Base-by-base conservation (phyloP, 1,284 basidiomycete genomes). In the Termitomyces sp. region DNA sequence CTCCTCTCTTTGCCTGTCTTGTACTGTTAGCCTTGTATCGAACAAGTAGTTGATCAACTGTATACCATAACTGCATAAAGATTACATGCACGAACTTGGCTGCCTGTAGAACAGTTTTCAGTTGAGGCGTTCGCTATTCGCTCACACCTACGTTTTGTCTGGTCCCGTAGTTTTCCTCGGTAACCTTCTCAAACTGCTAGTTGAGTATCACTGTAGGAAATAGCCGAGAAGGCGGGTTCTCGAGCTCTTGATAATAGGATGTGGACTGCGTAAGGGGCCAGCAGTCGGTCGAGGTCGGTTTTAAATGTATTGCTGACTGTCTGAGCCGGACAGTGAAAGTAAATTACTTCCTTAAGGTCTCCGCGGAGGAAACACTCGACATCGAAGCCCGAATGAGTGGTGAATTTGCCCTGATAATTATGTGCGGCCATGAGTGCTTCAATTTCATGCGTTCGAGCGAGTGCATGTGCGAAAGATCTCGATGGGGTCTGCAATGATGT, bases 1-100 rank as follows among this genome's bases (percentile, higher is more conserved):
- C 46, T 51, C 46, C n/a, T 46, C 33, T 24, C 45, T 11, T 52
- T 39, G 50, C 37, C 39, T 35, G 44, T 40, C 28, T 42, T 57
- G 53, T 55, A 52, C 55, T 39, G 42, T 48, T 49, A 49, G 16
- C 47, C 41, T 47, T 53, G 51, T 56, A 54, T 53, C 30, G 38
- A 57, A 54, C 48, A 50, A 34, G 38, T 49, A 45, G 43, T 49
- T 46, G 35, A 46, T 37, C 39, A 43, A 37, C 38, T 54, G 53
- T 52, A 44, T 44, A 51, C 26, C 38, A 21, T 54, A 43, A 39
- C 44, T 43, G 52, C 45, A 46, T 30, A 34, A 52, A 52, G 46
- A 48, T 35, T 47, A 26, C 45, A 45, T 40, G 35, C 45, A 34
- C 40, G 46, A n/a, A 40, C 38, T 31, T 34, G 18, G 21, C 49